Percentiles rank a stretch among this genome's conserved stretches.
Evolutionary conservation across 78 protist genomes (phyloP).

Genomic region (Isochrysis galbana): DNA sequence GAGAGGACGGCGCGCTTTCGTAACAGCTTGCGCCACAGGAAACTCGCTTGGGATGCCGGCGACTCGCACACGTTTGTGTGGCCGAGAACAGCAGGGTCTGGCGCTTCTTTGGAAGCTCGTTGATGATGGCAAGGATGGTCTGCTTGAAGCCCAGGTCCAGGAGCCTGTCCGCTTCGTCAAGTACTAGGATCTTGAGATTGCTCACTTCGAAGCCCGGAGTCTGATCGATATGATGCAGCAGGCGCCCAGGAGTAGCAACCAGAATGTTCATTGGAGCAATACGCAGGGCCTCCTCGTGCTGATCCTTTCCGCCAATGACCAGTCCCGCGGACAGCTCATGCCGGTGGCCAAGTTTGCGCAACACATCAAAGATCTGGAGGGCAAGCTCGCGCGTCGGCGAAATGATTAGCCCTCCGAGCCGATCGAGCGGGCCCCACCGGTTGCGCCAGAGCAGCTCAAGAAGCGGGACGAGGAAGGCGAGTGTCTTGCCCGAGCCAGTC

Average conservation of each 20-base stretch:
- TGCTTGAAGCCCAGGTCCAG: slow-evolving; percentile 91
- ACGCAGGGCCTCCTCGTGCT: slow-evolving; percentile 57
- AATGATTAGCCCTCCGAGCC: slow-evolving; percentile 94
- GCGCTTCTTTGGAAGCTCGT: slow-evolving; percentile 76
- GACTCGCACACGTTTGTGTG: slow-evolving; percentile 96
- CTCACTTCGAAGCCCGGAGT: slow-evolving; percentile 68
- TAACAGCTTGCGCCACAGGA: too few relatives aligned
- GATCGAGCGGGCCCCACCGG: slow-evolving; percentile 77
- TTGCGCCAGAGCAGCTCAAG: slow-evolving; percentile 79
- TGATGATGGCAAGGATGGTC: slow-evolving; percentile 79
- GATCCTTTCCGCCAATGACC: slow-evolving; percentile 89
- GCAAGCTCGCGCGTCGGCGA: slow-evolving; percentile 99
- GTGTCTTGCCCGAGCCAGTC: slow-evolving; percentile 96
- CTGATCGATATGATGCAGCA: slow-evolving; percentile 96
- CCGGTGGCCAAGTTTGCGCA: slow-evolving; percentile 58
- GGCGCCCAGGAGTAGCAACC: slow-evolving; percentile 97
- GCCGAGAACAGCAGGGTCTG: slow-evolving; percentile 96
- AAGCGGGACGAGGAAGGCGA: slow-evolving; percentile 87
- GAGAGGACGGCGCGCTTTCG: too few relatives aligned
- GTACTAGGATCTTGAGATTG: slow-evolving; percentile 80
- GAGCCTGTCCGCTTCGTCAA: slow-evolving; percentile 97
- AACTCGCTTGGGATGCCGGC: too few relatives aligned
- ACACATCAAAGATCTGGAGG: slow-evolving; percentile 94
- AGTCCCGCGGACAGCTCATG: slow-evolving; percentile 90
- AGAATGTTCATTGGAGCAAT: slow-evolving; percentile 84